phyloP scores from a whole-genome alignment of 2,329 filamentous ascomycete species.

The Exophiala viscosa region DNA sequence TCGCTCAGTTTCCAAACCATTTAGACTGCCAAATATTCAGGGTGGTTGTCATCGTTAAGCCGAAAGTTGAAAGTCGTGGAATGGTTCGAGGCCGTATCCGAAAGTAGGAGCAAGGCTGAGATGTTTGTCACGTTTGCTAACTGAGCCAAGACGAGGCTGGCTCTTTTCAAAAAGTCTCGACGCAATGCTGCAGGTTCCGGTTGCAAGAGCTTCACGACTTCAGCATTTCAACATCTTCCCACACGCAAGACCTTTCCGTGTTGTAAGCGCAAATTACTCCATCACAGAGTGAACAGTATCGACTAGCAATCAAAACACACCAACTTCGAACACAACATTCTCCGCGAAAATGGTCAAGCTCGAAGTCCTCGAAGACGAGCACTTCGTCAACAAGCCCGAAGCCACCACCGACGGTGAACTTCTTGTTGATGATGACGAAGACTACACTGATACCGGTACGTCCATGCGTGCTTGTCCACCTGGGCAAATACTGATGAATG shows the following conservation, averaged over 20 bases:
- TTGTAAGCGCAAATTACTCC: background rate
- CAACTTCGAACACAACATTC: background rate
- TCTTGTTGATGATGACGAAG: slow-evolving; percentile 60
- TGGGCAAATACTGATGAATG: slow-evolving; percentile 10
- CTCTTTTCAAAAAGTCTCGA: background rate
- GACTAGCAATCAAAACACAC: background rate
- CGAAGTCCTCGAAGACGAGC: slow-evolving; percentile 93
- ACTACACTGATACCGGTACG: slow-evolving; percentile 88
- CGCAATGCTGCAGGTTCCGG: background rate
- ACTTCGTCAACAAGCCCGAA: slow-evolving; percentile 73
- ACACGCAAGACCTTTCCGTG: background rate
- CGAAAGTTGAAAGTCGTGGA: too few relatives aligned
- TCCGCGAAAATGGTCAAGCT: slow-evolving; percentile 76
- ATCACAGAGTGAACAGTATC: background rate
- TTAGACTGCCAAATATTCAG: too few relatives aligned
- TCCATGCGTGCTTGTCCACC: slow-evolving; percentile 14
- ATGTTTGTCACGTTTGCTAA: background rate
- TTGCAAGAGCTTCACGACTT: background rate
- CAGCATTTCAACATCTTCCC: background rate
- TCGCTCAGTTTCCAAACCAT: too few relatives aligned
- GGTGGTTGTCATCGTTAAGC: too few relatives aligned
- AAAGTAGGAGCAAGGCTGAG: background rate
- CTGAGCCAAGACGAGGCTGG: background rate
- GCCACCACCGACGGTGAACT: slow-evolving; percentile 56
- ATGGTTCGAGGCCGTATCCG: too few relatives aligned